Percentiles rank a stretch among this genome's conserved stretches.
Evolutionary conservation across 345 rosid genomes (phyloP).

Genomic region (Xanthoceras sorbifolium): DNA sequence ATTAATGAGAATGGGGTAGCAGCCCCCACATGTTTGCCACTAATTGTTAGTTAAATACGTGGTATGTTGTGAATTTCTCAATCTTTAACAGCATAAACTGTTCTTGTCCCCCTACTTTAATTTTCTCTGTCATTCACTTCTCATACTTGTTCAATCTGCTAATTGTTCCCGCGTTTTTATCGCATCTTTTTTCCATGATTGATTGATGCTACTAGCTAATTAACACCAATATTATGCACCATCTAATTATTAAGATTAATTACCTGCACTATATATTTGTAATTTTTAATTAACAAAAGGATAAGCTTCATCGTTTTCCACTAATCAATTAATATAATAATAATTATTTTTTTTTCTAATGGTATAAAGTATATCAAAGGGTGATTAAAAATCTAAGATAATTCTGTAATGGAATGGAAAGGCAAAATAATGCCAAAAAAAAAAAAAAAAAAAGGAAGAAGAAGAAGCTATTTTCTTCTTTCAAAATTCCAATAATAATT

Average conservation of each 20-base stretch:
- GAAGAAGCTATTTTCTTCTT: not conserved
- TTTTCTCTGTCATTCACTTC: slow-evolving; percentile 7
- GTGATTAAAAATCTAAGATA: not conserved
- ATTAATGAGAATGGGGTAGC: not conserved
- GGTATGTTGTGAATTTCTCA: slow-evolving; percentile 17
- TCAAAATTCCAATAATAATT: not conserved
- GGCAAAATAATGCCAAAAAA: not conserved
- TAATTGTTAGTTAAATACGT: no score
- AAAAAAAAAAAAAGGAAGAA: no score
- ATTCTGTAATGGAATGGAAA: not conserved
- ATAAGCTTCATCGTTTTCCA: not conserved
- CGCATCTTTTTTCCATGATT: not conserved
- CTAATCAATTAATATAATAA: not conserved
- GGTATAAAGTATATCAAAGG: not conserved
- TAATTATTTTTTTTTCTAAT: not conserved
- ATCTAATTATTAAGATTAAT: not conserved
- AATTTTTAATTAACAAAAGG: no score
- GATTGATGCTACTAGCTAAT: not conserved
- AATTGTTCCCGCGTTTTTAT: not conserved
- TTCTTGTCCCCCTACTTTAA: slow-evolving; percentile 15
- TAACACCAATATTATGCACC: no score
- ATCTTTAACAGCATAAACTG: slow-evolving; percentile 29
- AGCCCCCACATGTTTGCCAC: no score
- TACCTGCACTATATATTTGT: not conserved
- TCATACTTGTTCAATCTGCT: not conserved